phyloP scores from a whole-genome alignment of 1,284 basidiomycete species.

The Ceratobasidium sp. region DNA sequence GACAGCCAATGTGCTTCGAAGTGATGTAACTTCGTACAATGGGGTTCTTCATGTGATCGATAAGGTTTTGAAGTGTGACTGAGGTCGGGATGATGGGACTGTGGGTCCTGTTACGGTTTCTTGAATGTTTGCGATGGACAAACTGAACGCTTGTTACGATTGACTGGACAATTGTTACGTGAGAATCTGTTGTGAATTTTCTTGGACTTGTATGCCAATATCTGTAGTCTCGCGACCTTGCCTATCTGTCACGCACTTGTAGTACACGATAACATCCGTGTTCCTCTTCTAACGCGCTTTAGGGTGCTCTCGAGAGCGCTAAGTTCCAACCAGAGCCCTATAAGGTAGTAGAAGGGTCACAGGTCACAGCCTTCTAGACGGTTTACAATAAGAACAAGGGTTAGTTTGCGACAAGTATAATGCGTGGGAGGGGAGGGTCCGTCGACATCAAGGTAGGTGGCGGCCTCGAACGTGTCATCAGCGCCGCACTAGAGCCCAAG shows the following conservation, averaged over 20 bases:
- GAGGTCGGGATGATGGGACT: neutral
- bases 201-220: neutral
- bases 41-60: conserved; percentile 13
- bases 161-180: neutral
- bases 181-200: neutral
- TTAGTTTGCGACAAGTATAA: too few species aligned
- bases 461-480: too few species aligned
- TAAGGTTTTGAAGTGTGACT: conserved; percentile 22
- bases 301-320: too few species aligned
- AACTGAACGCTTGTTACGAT: neutral
- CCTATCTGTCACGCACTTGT: neutral
- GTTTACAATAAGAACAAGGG: too few species aligned
- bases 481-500: too few species aligned
- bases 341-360: too few species aligned
- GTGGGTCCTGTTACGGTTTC: neutral
- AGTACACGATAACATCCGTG: neutral
- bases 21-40: neutral
- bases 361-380: too few species aligned
- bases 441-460: too few species aligned
- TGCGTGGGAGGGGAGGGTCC: too few species aligned
- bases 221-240: neutral
- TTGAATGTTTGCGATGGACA: neutral
- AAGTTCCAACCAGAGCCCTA: too few species aligned
- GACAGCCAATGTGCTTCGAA: neutral
- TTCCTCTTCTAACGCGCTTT: too few species aligned